Conservation (phyloP, 345 rosid species). For the Cochlearia excelsa region DNA sequence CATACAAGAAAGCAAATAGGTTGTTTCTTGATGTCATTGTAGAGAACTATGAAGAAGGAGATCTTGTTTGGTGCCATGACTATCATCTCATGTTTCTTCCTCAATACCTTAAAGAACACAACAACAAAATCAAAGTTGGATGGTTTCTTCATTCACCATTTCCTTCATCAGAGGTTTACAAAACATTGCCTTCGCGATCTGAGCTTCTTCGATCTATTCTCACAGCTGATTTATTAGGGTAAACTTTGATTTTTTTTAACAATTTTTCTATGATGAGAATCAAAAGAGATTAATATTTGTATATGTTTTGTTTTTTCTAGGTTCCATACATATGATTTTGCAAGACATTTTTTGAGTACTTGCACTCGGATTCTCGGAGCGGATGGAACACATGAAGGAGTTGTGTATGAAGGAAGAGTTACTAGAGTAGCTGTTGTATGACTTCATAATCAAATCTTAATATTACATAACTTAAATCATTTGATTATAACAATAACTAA, state of each 20-base stretch:
- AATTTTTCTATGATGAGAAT: no score
- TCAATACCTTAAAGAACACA: constrained; percentile 79
- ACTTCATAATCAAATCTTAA: not conserved
- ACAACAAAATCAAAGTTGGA: constrained; percentile 94
- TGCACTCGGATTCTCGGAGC: constrained; percentile 98
- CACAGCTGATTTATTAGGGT: constrained; percentile 99
- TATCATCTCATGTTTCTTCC: constrained; percentile 99
- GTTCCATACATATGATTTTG: constrained; percentile 96
- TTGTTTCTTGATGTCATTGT: constrained; percentile 98
- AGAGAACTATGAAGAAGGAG: constrained; percentile 91
- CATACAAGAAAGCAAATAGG: constrained; percentile 93
- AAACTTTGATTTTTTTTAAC: constrained; percentile 11
- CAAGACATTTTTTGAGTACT: constrained; percentile 97
- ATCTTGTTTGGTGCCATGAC: constrained; percentile 99
- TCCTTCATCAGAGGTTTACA: constrained; percentile 97
- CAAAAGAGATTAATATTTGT: no score
- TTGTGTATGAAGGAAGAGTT: constrained; percentile 92
- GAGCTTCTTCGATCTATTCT: constrained; percentile 94
- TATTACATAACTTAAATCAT: constrained; percentile 21
- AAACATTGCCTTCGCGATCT: constrained; percentile 93
- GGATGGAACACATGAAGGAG: constrained; percentile 99
- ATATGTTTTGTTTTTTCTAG: constrained; percentile 35
- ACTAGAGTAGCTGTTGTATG: constrained; percentile 98
- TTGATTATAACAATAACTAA: constrained; percentile 3
- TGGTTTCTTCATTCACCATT: constrained; percentile 99